Evolutionary conservation across 371 early-diverging fungal genomes (phyloP).

Genomic region (Rhizopus sp.): DNA sequence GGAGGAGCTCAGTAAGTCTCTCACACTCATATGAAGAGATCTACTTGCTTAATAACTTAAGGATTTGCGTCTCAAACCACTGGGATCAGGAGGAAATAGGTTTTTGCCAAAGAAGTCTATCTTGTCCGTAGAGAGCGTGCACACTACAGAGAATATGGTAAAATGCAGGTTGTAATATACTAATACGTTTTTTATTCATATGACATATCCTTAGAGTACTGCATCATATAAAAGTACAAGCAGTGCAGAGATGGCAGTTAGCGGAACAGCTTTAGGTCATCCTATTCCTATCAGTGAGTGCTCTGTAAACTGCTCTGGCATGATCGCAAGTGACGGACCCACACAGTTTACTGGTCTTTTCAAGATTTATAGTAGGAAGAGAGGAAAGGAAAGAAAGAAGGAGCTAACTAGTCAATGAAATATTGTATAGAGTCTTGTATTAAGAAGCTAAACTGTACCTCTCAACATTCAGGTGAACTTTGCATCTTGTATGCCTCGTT

Average conservation of each 20-base stretch:
- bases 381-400: too few relatives aligned
- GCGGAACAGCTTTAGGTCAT: constrained; percentile 14
- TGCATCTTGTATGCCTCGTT: constrained; percentile 20
- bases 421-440: constrained; percentile 19
- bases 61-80: not conserved
- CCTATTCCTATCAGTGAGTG: constrained; percentile 24
- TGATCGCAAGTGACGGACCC: constrained; percentile 2
- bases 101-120: constrained; percentile 15
- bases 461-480: constrained; percentile 20
- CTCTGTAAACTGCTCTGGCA: constrained; percentile 22
- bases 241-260: not conserved
- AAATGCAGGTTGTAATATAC: not conserved
- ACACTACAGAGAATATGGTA: constrained; percentile 5
- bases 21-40: not conserved
- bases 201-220: not conserved
- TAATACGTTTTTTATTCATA: not conserved
- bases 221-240: not conserved
- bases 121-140: constrained; percentile 1
- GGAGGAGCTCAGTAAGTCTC: constrained; percentile 14
- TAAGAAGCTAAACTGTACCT: constrained; percentile 21
- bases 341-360: constrained; percentile 19
- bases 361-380: constrained; percentile 22
- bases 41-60: not conserved
- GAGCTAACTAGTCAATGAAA: too few relatives aligned
- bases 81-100: not conserved